phyloP scores from a whole-genome alignment of 768 basidiomycete species.

The Xerocomellus chrysenteron region DNA sequence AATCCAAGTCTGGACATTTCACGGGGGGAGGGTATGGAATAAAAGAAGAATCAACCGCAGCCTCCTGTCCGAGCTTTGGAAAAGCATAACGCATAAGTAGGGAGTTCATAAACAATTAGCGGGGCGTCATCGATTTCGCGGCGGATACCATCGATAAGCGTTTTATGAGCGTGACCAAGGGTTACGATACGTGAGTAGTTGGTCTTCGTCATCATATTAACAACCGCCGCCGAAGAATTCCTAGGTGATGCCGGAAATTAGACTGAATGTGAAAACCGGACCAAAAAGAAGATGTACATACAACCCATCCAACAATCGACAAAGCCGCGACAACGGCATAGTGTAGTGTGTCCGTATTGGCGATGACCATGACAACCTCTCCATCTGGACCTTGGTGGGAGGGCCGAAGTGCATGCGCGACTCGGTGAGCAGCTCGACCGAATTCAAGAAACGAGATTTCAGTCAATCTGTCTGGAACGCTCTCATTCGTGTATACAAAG shows the following conservation, averaged over 20 bases:
- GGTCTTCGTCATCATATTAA: slow-evolving; percentile 22
- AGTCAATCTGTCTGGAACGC: slow-evolving; percentile 6
- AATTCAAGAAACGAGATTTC: slow-evolving; percentile 31
- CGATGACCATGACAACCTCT: slow-evolving; percentile 24
- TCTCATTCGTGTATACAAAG: slow-evolving; percentile 18
- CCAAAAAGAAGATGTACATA: slow-evolving; percentile 22
- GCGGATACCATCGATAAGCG: slow-evolving; percentile 11
- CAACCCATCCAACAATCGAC: slow-evolving; percentile 39
- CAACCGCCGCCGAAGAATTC: slow-evolving; percentile 43
- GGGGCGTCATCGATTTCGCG: not conserved
- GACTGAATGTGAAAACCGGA: slow-evolving; percentile 19
- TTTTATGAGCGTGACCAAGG: slow-evolving; percentile 15
- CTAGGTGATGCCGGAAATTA: slow-evolving; percentile 39
- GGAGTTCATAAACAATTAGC: slow-evolving; percentile 19
- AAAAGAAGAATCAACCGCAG: slow-evolving; percentile 12
- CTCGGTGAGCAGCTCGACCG: slow-evolving; percentile 29
- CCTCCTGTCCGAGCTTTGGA: slow-evolving; percentile 40
- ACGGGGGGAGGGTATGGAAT: slow-evolving; percentile 12
- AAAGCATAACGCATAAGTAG: slow-evolving; percentile 31
- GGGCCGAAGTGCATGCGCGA: slow-evolving; percentile 42
- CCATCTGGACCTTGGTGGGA: slow-evolving; percentile 21
- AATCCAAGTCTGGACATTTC: slow-evolving; percentile 27
- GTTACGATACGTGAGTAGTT: slow-evolving; percentile 21
- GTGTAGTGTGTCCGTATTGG: slow-evolving; percentile 34
- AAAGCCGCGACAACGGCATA: slow-evolving; percentile 34